Evolutionary conservation across 1,284 basidiomycete genomes (phyloP), one percentile per base, ranked within the genome.

Genomic region (Meira miltonrushii): DNA sequence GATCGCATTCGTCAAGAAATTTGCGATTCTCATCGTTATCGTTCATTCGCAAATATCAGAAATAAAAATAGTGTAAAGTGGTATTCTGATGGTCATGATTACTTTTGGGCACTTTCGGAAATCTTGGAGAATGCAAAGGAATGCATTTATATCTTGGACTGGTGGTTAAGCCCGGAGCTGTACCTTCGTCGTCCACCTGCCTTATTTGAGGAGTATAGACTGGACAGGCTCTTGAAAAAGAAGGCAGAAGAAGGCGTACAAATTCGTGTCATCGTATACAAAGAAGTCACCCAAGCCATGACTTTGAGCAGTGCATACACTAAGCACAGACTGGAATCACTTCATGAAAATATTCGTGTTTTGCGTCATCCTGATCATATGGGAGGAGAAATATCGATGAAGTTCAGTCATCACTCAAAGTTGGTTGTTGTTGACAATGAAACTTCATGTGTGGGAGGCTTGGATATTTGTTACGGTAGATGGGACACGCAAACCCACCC

Each of bases 401-500:
- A 51, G 17, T 66, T 62, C 55, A 62, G 74, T n/a, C 80, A 82
- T 65, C 80, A 81, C 67, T 80, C 81, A 66, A 81, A 82, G 69
- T 39, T 82, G 6, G 81, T 81, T 48, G 66, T 91, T 11, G 87
- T 95, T 10, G 92, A 95, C 79, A 91, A 92, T 75, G 37, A 19
- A 2, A 33, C 39, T 23, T 68, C 65, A 84, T 68, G 61, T 38
- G 85, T 91, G 58, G 89, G 92, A 25, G 91, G 91, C 21, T 83
- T 94, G 17, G 92, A 95, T 75, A 83, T 93, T 17, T 95, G 92
- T 80, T 93, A 92, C 70, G 93, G 93, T 6, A 86, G 93, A 38
- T 97, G 92, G 92, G 93, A 96, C 79, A 62, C 62, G 17, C 62
- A 62, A 23, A n/a, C 15, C 9, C 62, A 64, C 40, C 59, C 62